Evolutionary conservation across 192 early-diverging fungal genomes (phyloP).

Genomic region (Coemansia sp.): DNA sequence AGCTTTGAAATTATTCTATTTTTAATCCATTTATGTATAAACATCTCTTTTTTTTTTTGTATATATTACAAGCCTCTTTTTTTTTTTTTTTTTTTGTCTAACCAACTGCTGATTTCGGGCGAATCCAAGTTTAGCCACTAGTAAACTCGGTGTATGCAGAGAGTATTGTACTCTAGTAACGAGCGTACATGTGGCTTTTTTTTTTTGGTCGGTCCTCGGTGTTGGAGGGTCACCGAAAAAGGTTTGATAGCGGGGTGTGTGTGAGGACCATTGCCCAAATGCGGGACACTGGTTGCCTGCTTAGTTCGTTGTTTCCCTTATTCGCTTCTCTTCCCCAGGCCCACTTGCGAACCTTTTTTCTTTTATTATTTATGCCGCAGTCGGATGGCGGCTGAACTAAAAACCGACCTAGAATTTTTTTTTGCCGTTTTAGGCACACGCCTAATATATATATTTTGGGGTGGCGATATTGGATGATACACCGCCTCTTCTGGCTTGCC

Average conservation of each 20-base stretch:
- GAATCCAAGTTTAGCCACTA: no score
- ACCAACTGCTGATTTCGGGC: no score
- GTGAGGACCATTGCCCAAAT: not conserved
- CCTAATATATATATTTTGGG: not conserved
- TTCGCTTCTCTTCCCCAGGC: not conserved
- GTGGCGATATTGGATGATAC: no score
- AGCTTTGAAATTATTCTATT: not conserved
- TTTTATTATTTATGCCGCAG: not conserved
- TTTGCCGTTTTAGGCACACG: not conserved
- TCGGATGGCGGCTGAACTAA: not conserved
- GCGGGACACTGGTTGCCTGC: not conserved
- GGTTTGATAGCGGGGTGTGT: not conserved
- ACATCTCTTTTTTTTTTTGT: no score
- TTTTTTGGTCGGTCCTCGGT: not conserved
- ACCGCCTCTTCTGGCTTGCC: not conserved
- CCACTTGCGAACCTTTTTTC: slow-evolving; percentile 1
- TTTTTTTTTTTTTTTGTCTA: no score
- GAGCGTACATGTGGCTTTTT: not conserved
- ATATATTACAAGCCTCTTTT: no score
- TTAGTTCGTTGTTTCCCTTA: no score
- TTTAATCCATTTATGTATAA: not conserved
- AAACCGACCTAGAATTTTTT: not conserved
- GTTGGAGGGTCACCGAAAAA: not conserved
- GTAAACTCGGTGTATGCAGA: no score
- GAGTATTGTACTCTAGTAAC: slow-evolving; percentile 1